phyloP scores from a whole-genome alignment of 2,329 filamentous ascomycete genomes.

The Pseudogymnoascus sp. region DNA sequence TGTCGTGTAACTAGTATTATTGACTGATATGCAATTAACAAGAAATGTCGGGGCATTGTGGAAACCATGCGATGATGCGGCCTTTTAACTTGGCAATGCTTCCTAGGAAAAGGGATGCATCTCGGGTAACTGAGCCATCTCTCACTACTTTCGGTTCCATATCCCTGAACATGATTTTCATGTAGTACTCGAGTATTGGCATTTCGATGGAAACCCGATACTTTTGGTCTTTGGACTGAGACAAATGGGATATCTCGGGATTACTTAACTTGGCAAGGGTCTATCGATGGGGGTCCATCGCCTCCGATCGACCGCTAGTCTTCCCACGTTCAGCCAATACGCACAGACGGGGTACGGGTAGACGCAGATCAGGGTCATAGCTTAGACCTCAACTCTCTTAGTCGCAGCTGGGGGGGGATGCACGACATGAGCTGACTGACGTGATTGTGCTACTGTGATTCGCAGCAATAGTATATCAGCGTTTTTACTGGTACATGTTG shows the following conservation, averaged over 20 bases:
- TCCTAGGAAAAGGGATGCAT: not conserved
- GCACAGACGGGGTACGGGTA: constrained; percentile 5
- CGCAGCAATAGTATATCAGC: not conserved
- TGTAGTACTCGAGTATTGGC: not conserved
- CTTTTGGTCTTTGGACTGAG: not conserved
- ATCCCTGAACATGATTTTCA: not conserved
- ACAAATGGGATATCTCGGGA: not conserved
- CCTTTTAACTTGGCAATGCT: not conserved
- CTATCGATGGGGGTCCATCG: not conserved
- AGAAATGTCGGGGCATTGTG: not conserved
- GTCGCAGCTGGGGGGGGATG: not conserved
- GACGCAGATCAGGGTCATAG: not conserved
- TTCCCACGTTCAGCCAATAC: not conserved
- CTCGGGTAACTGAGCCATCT: not conserved
- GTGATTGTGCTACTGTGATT: not conserved
- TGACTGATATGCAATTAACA: too few species aligned
- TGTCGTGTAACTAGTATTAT: not conserved
- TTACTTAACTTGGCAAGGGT: not conserved
- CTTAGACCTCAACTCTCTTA: not conserved
- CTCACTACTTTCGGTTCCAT: not conserved
- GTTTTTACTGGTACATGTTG: not conserved
- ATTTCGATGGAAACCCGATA: not conserved
- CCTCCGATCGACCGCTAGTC: not conserved
- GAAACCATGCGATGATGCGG: not conserved
- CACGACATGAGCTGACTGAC: not conserved